Conservation (phyloP, 1,284 basidiomycete species). For the Austroboletus novae-zelandiae region DNA sequence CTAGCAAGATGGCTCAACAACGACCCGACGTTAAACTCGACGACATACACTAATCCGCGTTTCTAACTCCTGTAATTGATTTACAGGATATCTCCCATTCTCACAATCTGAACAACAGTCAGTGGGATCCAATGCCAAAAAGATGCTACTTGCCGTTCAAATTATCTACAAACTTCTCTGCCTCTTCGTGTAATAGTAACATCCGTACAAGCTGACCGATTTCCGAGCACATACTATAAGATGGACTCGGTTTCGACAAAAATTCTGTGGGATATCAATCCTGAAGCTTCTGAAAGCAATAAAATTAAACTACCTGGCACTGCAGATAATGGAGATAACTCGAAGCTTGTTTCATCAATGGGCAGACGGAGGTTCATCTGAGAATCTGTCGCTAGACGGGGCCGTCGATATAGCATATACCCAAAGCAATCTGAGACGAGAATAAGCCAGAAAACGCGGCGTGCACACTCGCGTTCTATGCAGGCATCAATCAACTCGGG, state of each 20-base stretch:
- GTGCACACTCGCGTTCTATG: constrained; percentile 68
- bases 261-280: constrained; percentile 48
- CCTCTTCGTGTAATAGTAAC: constrained; percentile 56
- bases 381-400: constrained; percentile 45
- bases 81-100: constrained; percentile 19
- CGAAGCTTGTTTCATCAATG: constrained; percentile 74
- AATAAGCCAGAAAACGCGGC: constrained; percentile 77
- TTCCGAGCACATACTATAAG: constrained; percentile 46
- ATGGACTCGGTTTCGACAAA: constrained; percentile 55
- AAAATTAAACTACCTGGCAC: constrained; percentile 48
- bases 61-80: constrained; percentile 27
- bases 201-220: constrained; percentile 70
- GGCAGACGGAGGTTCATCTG: constrained; percentile 67
- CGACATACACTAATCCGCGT: constrained; percentile 24
- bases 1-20: constrained; percentile 34
- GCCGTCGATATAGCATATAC: constrained; percentile 50
- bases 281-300: constrained; percentile 2
- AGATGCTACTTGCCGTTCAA: constrained; percentile 21
- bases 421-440: constrained; percentile 53
- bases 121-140: constrained; percentile 2
- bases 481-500: constrained; percentile 55
- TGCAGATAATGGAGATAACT: constrained; percentile 58
- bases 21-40: background rate
- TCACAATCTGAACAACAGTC: constrained; percentile 20
- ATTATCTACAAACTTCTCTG: constrained; percentile 49